Percentiles rank a stretch among this genome's conserved stretches.
phyloP scores from a whole-genome alignment of 2,329 filamentous ascomycete species.

The Fusarium incarnatum region DNA sequence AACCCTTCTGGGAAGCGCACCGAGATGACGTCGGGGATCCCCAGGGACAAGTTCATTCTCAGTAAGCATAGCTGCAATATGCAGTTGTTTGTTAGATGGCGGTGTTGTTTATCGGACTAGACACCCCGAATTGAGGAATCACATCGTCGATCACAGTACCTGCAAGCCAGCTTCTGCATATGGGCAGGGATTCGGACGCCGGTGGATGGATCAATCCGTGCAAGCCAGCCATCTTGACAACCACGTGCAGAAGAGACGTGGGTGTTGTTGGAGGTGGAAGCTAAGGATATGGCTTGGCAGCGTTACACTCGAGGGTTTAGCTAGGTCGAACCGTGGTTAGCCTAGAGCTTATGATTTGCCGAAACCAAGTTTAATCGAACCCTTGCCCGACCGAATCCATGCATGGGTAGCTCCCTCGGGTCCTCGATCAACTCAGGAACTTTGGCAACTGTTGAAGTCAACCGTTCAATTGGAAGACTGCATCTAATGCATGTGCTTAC shows the following conservation, averaged over 20 bases:
- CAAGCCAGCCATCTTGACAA: constrained; percentile 16
- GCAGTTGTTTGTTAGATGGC: constrained; percentile 22
- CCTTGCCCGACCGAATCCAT: constrained; percentile 22
- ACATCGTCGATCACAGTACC: constrained; percentile 38
- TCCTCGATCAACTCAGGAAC: neutral
- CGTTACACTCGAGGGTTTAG: constrained; percentile 20
- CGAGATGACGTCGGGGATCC: constrained; percentile 27
- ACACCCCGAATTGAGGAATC: constrained; percentile 14
- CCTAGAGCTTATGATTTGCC: constrained; percentile 41
- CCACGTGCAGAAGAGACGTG: constrained; percentile 41
- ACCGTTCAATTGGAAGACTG: constrained; percentile 11
- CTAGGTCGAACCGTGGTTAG: constrained; percentile 39
- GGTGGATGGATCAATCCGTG: constrained; percentile 10
- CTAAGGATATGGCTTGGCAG: constrained; percentile 27
- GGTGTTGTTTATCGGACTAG: constrained; percentile 39
- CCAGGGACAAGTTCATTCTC: constrained; percentile 27
- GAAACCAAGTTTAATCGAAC: constrained; percentile 18
- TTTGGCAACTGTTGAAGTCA: neutral
- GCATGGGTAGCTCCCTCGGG: constrained; percentile 5
- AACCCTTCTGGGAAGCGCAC: constrained; percentile 31
- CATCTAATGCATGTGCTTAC: constrained; percentile 18
- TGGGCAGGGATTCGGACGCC: constrained; percentile 25
- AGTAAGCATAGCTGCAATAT: constrained; percentile 15
- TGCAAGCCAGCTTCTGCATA: constrained; percentile 24
- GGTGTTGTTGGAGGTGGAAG: constrained; percentile 38